Conservation (phyloP, 768 basidiomycete species). For the Phanerochaete carnosa region DNA sequence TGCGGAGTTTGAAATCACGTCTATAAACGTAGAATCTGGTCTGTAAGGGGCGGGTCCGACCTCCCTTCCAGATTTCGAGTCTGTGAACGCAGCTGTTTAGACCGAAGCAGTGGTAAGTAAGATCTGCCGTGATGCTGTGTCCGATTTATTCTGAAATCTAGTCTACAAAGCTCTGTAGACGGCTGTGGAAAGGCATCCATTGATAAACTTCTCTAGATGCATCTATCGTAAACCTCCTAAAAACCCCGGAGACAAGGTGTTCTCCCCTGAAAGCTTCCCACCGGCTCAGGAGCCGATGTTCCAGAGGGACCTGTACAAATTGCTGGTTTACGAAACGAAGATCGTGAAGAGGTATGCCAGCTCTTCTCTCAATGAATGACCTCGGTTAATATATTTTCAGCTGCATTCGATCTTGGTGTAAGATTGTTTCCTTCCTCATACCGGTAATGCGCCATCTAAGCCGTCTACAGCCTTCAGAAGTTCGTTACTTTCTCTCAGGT, state of each 20-base stretch:
- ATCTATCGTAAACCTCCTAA: conserved; percentile 35
- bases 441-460: neutral
- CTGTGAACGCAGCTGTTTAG: no score
- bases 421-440: neutral
- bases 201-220: no score
- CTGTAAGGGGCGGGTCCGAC: no score
- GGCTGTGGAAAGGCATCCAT: no score
- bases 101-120: no score
- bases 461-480: conserved; percentile 23
- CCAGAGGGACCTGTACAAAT: conserved; percentile 2
- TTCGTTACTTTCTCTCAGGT: conserved; percentile 29
- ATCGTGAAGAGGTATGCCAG: conserved; percentile 44
- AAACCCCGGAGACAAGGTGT: conserved; percentile 38
- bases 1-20: no score
- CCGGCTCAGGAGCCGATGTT: conserved; percentile 26
- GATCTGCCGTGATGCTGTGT: no score
- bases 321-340: conserved; percentile 39
- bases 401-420: conserved; percentile 59
- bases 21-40: no score
- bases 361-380: neutral
- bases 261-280: conserved; percentile 52
- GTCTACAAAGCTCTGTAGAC: no score
- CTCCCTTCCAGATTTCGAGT: no score
- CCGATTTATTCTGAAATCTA: no score
- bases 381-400: conserved; percentile 25